Evolutionary conservation across 345 rosid genomes (phyloP).

Genomic region (Eucalyptus globulus): DNA sequence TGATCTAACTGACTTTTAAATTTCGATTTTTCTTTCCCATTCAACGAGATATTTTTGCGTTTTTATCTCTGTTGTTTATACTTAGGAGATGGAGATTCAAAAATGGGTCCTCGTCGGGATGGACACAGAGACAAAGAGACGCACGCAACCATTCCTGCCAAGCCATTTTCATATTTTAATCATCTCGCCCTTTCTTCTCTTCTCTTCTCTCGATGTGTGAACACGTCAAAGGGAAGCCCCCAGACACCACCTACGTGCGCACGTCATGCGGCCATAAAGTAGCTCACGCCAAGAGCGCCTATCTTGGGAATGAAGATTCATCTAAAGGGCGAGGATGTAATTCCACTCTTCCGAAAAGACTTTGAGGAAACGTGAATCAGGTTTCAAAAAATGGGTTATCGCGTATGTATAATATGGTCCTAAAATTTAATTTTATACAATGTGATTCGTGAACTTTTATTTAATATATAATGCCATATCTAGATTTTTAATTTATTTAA

Average conservation of each 20-base stretch:
- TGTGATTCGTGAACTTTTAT: accelerated
- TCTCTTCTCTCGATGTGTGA: neutral
- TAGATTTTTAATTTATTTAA: too few relatives aligned
- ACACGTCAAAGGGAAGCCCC: neutral
- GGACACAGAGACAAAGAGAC: neutral
- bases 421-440: too few relatives aligned
- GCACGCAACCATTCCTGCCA: neutral
- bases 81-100: neutral
- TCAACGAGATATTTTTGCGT: too few relatives aligned
- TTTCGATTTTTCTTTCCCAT: too few relatives aligned
- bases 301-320: neutral
- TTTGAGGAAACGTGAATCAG: accelerated
- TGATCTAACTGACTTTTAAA: too few relatives aligned
- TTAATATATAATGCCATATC: accelerated
- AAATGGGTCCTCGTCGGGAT: neutral
- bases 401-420: accelerated
- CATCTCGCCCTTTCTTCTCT: neutral
- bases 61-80: too few relatives aligned
- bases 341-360: neutral
- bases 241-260: neutral
- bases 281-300: neutral
- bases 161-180: neutral
- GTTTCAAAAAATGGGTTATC: too few relatives aligned
- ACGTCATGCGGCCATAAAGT: neutral
- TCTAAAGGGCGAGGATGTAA: neutral